Conservation (phyloP, 2,329 filamentous ascomycete genomes). For the Colletotrichum caudatum region DNA sequence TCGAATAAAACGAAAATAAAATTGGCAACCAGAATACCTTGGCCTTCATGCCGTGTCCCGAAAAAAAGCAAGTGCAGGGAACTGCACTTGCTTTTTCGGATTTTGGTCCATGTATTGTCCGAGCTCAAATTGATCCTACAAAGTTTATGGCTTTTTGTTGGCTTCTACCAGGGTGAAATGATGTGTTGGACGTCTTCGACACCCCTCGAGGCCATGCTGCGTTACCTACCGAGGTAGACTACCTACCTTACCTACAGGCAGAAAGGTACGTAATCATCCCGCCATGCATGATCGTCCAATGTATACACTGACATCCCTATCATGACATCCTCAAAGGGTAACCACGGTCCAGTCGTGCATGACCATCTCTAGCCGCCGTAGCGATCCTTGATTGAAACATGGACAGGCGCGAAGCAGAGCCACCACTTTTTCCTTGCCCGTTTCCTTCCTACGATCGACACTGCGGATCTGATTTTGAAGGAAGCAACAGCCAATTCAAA, state of each 20-base stretch:
- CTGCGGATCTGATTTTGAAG: neutral
- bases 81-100: neutral
- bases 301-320: neutral
- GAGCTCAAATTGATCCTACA: neutral
- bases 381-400: neutral
- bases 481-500: neutral
- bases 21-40: neutral
- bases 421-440: neutral
- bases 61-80: neutral
- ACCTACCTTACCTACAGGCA: neutral
- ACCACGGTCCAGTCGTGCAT: neutral
- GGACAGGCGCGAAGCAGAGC: neutral
- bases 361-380: conserved; percentile 13
- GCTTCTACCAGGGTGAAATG: neutral
- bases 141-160: neutral
- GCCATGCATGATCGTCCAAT: neutral
- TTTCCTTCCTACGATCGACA: neutral
- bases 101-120: neutral
- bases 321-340: neutral
- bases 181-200: neutral
- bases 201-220: neutral
- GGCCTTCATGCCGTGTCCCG: neutral
- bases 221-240: neutral
- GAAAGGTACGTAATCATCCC: neutral
- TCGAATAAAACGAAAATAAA: neutral